phyloP scores from a whole-genome alignment of 495 filamentous ascomycete genomes.

The Penicillium cosmopolitanum region DNA sequence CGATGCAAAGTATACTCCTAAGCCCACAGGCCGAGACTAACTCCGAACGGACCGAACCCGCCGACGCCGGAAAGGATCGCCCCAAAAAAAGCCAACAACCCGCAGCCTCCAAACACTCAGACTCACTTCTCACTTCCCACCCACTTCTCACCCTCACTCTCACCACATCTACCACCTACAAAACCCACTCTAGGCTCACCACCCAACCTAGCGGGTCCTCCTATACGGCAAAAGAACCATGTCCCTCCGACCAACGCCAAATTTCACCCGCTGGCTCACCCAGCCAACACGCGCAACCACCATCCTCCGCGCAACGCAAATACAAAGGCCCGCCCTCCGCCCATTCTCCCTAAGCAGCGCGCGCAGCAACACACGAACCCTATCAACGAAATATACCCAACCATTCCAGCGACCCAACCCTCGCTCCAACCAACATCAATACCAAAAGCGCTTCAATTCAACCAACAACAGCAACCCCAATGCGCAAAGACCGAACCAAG shows the following conservation, averaged over 20 bases:
- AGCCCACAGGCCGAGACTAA: not conserved
- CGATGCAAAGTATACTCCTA: not conserved
- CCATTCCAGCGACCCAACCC: not conserved
- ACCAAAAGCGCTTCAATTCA: not conserved
- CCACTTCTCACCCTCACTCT: not conserved
- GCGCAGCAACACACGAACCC: no score
- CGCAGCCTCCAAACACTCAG: not conserved
- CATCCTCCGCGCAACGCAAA: no score
- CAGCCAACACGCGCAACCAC: no score
- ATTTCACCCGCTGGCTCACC: no score
- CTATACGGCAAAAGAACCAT: not conserved
- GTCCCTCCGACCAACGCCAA: no score
- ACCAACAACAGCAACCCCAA: constrained; percentile 5
- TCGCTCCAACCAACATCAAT: not conserved
- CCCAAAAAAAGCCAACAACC: constrained; percentile 11
- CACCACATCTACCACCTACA: not conserved
- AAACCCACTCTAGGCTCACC: not conserved
- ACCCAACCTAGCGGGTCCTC: not conserved
- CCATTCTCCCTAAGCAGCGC: no score
- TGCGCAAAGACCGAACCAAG: constrained; percentile 3
- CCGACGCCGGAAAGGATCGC: constrained; percentile 9
- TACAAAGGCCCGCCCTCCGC: no score
- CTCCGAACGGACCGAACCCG: constrained; percentile 12
- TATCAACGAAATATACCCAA: no score
- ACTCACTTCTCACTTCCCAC: not conserved